Base-by-base conservation (phyloP, 2,329 filamentous ascomycete species). In the Fusarium humuli region DNA sequence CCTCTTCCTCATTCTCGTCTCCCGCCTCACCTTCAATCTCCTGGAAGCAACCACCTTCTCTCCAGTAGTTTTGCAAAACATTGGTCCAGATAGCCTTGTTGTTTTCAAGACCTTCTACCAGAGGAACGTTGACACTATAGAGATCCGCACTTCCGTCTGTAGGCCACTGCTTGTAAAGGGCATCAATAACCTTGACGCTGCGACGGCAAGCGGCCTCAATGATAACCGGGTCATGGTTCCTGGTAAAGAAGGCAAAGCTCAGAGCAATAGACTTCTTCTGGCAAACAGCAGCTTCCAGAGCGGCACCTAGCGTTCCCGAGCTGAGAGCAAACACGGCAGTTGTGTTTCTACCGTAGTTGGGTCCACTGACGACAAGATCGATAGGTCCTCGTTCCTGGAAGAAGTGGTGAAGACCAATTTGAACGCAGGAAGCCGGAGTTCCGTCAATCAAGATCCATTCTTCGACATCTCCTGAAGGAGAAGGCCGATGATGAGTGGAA, bases 21-120 rank as follows among this genome's bases (percentile, higher is more conserved):
- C 86, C 87, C 5, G 85, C 84, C 14, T 87, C 86, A 48, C 90
- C 88, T 53, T 92, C 90, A 30, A 95, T 85, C 77, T 94, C 94
- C 73, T 94, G 86, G 80, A 98, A 98, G 77, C 94, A 97, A 61
- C 92, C 92, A 6, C 92, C 93, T n/a, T 87, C 85, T 22, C 84
- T 85, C 96, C 96, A 99, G 77, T 91, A 90, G 79, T 98, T 99
- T 81, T 97, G 93, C 75, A 98, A 82, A 86, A 98, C 92, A 66
- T 89, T 83, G 4, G 96, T 95, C 82, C 90, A 97, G n/a, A 96
- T 76, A 6, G 94, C 89, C 81, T 92, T 94, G 57, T 87, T 86
- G 20, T 83, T 78, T 72, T 91, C 91, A 2, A 98, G 88, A 9
- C 90, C 91, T 64, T 92, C 90, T 16, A 96, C 86, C 13, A 98